Conservation (phyloP, 2,329 filamentous ascomycete species). For the Xenoacremonium recifei region DNA sequence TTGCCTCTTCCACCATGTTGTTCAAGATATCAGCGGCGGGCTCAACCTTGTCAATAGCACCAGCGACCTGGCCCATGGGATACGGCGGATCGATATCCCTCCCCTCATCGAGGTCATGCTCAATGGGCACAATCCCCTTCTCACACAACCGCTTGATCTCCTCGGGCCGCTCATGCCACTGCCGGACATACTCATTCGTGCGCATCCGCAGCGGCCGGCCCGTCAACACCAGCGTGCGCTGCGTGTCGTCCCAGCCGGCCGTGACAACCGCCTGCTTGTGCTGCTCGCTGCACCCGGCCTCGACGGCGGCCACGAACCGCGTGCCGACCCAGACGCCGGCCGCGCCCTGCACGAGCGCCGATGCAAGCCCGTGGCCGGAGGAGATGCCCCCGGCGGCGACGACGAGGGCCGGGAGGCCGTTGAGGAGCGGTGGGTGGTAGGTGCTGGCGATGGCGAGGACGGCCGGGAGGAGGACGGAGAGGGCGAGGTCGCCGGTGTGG, state of each 20-base stretch:
- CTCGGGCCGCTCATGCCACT: slow-evolving; percentile 75
- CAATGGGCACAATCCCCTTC: slow-evolving; percentile 75
- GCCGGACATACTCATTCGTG: slow-evolving; percentile 78
- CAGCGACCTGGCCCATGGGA: slow-evolving; percentile 92
- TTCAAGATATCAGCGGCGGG: slow-evolving; percentile 82
- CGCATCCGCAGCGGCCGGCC: slow-evolving; percentile 79
- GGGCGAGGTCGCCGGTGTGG: slow-evolving; percentile 86
- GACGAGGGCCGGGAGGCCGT: slow-evolving; percentile 71
- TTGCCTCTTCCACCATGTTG: slow-evolving; percentile 82
- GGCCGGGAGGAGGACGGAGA: slow-evolving; percentile 80
- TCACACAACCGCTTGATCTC: slow-evolving; percentile 75
- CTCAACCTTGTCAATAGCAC: slow-evolving; percentile 72
- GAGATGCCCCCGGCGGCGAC: slow-evolving; percentile 87
- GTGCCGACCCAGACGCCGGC: slow-evolving; percentile 93
- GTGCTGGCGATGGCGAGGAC: slow-evolving; percentile 78
- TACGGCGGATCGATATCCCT: slow-evolving; percentile 83
- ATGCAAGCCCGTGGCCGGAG: slow-evolving; percentile 78
- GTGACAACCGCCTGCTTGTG: slow-evolving; percentile 83
- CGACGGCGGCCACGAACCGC: slow-evolving; percentile 78
- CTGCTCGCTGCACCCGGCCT: slow-evolving; percentile 76
- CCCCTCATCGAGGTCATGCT: slow-evolving; percentile 78
- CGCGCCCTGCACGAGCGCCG: slow-evolving; percentile 83
- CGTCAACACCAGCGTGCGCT: slow-evolving; percentile 77
- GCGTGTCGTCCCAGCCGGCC: slow-evolving; percentile 77
- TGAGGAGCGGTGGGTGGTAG: slow-evolving; percentile 69